Base-by-base conservation (phyloP, 257 asterid species). In the Solanum phureja region DNA sequence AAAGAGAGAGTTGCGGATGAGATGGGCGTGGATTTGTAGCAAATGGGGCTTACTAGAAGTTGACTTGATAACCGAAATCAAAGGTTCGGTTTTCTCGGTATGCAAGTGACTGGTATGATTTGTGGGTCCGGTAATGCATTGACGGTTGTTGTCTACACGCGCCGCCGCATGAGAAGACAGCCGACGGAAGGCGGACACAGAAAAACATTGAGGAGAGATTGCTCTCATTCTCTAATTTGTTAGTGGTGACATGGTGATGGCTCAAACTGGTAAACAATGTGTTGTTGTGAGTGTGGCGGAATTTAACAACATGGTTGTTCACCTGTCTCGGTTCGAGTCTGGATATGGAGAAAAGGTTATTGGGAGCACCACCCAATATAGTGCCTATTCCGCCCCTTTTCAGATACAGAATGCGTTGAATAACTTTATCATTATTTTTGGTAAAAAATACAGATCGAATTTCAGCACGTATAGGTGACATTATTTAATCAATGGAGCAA, bases 1-100 rank as follows among this genome's bases (percentile, higher is more conserved):
- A 76, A 92, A 88, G 87, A 77, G 89, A 87, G 92, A 90, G 23
- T 93, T 89, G 89, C 94, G 92, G 52, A 96, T 87, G 88, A 95
- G 94, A 2, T 90, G 91, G 44, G 95, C 88, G 86, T 95, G 98
- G 91, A 96, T 90, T 90, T 94, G 97, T 76, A 83, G 91, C 64
- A 96, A 84, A 85, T 93, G 97, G 88, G 91, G 56, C 87, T 91
- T 93, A 24, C 62, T 83, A 31, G 93, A 83, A 87, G 94, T 90
- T 86, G 96, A 93, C 83, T 94, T 93, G 83, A 94, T 90, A 74
- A 94, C 86, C 34, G 96, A 93, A 84, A 95, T 94, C 4, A 93
- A 74, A 18, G 85, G 46, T 71, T 69, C 44, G 24, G 73, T 1
- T 92, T 58, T 92, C 94, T 72, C 86, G 42, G n/a, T 88, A 33